Conservation (phyloP, 257 asterid species). For the Eustoma russellianum region DNA sequence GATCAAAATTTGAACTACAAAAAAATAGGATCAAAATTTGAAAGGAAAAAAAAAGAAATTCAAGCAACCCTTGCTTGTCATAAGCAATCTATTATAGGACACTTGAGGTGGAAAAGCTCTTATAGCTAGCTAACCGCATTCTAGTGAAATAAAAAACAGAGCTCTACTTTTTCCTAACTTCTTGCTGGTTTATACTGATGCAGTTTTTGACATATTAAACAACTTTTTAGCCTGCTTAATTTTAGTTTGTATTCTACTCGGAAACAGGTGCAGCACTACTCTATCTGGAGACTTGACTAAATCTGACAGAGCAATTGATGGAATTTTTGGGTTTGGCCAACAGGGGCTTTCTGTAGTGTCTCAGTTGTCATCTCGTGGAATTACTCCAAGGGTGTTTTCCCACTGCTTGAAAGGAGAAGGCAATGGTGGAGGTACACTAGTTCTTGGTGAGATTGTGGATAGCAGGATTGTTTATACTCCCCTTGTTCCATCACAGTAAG, state of each 20-base stretch:
- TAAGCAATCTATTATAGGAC: too few species aligned
- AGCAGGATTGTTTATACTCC: slow-evolving; percentile 84
- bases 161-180: background rate
- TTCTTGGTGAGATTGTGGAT: slow-evolving; percentile 93
- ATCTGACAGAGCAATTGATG: slow-evolving; percentile 85
- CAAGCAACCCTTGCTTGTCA: too few species aligned
- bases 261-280: slow-evolving; percentile 78
- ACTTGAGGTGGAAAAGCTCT: too few species aligned
- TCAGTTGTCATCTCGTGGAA: slow-evolving; percentile 67
- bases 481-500: slow-evolving; percentile 93
- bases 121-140: too few species aligned
- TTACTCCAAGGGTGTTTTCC: slow-evolving; percentile 76
- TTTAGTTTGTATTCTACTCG: slow-evolving; percentile 10
- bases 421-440: slow-evolving; percentile 80
- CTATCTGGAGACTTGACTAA: slow-evolving; percentile 71
- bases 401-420: slow-evolving; percentile 91
- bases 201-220: background rate
- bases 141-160: too few species aligned
- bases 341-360: slow-evolving; percentile 71
- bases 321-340: slow-evolving; percentile 83
- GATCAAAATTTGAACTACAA: too few species aligned
- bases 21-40: too few species aligned
- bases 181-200: background rate
- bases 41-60: too few species aligned
- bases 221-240: slow-evolving; percentile 2